phyloP scores from a whole-genome alignment of 306 rosid genomes.

The Cucurbita maxima region DNA sequence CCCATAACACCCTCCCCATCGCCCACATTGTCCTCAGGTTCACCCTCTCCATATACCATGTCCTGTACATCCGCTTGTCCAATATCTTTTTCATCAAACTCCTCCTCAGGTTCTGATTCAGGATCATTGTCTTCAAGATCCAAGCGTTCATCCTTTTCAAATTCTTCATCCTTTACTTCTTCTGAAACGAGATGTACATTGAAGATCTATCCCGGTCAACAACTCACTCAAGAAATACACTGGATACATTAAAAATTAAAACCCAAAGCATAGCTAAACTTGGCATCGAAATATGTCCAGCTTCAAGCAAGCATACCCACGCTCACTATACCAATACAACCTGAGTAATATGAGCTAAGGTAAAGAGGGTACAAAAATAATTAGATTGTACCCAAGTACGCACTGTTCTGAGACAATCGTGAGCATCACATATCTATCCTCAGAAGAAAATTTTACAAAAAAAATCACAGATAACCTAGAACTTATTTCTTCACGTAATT shows the following conservation, averaged over 20 bases:
- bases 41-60: constrained; percentile 66
- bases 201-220: constrained; percentile 26
- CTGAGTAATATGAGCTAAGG: background rate
- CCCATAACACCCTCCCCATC: constrained; percentile 64
- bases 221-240: background rate
- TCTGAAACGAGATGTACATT: constrained; percentile 44
- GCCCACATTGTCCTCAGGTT: constrained; percentile 49
- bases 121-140: constrained; percentile 97
- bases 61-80: constrained; percentile 60
- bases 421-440: background rate
- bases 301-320: background rate
- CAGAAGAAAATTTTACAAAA: background rate
- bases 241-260: constrained; percentile 7
- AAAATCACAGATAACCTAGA: background rate
- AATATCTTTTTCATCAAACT: constrained; percentile 86
- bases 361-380: background rate
- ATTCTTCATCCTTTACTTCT: constrained; percentile 73
- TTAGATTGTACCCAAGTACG: background rate
- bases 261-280: constrained; percentile 3
- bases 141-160: constrained; percentile 73
- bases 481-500: background rate
- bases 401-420: background rate
- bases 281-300: background rate
- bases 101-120: constrained; percentile 85
- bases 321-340: background rate